phyloP scores from a whole-genome alignment of 176 grass and related monocot genomes.

The Elaeis guineensis region DNA sequence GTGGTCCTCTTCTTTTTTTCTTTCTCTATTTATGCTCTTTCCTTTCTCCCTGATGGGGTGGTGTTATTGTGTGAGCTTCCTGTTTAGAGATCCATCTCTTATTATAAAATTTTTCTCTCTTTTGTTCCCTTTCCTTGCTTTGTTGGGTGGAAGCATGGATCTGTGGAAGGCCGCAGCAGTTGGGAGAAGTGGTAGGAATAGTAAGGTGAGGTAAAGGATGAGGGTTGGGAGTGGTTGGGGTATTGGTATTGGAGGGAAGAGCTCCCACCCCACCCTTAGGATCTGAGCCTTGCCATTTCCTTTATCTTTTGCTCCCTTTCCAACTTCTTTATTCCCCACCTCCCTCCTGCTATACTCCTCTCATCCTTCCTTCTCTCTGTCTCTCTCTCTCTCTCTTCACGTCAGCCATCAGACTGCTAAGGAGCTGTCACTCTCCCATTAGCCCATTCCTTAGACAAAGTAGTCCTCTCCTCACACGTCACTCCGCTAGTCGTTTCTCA shows the following conservation, averaged over 20 bases:
- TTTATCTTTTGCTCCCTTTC: neutral
- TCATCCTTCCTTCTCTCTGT: neutral
- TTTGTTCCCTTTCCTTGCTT: slow-evolving; percentile 24
- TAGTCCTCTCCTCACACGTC: too few relatives aligned
- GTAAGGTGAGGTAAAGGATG: neutral
- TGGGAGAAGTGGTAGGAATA: slow-evolving; percentile 13
- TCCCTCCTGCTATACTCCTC: neutral
- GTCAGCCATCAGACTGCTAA: neutral
- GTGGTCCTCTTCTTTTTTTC: slow-evolving; percentile 37
- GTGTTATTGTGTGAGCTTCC: neutral
- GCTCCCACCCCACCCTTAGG: neutral
- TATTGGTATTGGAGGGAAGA: neutral
- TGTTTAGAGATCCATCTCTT: neutral
- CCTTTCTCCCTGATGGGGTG: slow-evolving; percentile 28
- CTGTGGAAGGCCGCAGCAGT: slow-evolving; percentile 14
- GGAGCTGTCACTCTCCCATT: too few relatives aligned
- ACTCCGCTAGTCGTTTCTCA: too few relatives aligned
- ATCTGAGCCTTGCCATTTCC: slow-evolving; percentile 12
- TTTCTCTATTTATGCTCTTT: slow-evolving; percentile 39
- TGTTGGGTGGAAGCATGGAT: slow-evolving; percentile 35
- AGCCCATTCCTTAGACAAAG: too few relatives aligned
- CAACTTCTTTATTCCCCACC: slow-evolving; percentile 24
- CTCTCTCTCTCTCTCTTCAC: slow-evolving; percentile 1
- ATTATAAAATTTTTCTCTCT: neutral
- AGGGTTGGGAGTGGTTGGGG: neutral